These are phyloP conservation scores for Aegilops bicornis DNA, from an alignment of 176 grass and related monocot species.

Conservation along the genomic window DNA sequence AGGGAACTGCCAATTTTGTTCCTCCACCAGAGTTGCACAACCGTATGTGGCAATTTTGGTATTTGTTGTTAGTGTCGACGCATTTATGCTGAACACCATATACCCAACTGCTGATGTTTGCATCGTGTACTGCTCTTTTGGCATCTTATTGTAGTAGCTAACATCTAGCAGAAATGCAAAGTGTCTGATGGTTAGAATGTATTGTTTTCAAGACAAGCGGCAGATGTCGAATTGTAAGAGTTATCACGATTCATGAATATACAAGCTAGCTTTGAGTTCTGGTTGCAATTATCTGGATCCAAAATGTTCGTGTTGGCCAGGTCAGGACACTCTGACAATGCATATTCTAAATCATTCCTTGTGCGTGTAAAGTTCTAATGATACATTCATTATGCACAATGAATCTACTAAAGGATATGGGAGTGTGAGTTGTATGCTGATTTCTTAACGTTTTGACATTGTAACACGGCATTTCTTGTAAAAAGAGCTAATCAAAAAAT, in stretches of 20 bases:
- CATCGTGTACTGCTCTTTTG: neutral
- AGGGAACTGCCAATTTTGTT: conserved; percentile 18
- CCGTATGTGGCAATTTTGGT: neutral
- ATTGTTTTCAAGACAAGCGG: neutral
- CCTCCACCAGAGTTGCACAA: neutral
- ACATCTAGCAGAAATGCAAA: conserved; percentile 9
- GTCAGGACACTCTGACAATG: conserved; percentile 4
- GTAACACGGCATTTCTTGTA: neutral
- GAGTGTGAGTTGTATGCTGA: neutral
- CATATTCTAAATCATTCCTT: neutral
- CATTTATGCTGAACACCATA: conserved; percentile 16
- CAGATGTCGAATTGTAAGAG: neutral
- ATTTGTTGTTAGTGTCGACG: conserved; percentile 7
- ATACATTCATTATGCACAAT: neutral
- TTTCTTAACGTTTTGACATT: neutral
- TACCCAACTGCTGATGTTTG: neutral
- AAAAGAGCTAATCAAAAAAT: too few species aligned
- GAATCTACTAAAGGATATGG: neutral
- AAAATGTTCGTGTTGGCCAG: conserved; percentile 15
- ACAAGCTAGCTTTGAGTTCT: conserved; percentile 16
- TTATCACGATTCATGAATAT: neutral
- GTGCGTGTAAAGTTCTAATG: neutral
- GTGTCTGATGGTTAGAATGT: neutral
- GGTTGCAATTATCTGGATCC: conserved; percentile 17
- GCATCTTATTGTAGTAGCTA: neutral